These are phyloP conservation scores for Chimonanthus salicifolius DNA, from an alignment of 164 flowering plant genomes.

Conservation along the genomic window DNA sequence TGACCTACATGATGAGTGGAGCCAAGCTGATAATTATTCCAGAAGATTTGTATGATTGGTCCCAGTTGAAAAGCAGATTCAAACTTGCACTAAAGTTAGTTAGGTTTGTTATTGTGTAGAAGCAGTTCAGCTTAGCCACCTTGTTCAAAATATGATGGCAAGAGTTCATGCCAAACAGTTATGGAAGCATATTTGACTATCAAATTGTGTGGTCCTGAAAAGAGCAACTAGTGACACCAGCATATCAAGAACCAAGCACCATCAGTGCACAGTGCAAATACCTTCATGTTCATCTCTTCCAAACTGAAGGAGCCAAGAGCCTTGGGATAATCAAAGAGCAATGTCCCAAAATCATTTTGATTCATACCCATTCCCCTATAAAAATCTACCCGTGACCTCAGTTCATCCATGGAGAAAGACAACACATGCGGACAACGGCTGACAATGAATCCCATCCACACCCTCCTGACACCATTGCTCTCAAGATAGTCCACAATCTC, in stretches of 20 bases:
- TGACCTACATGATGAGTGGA: background rate
- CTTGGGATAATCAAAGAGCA: slow-evolving; percentile 84
- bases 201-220: background rate
- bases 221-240: too few species aligned
- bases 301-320: slow-evolving; percentile 63
- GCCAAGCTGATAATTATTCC: background rate
- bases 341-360: slow-evolving; percentile 82
- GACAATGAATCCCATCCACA: slow-evolving; percentile 84
- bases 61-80: background rate
- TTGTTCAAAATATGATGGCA: background rate
- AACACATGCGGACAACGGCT: slow-evolving; percentile 69
- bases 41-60: background rate
- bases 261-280: slow-evolving; percentile 16
- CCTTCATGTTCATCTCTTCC: slow-evolving; percentile 88
- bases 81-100: background rate
- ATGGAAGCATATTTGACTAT: background rate
- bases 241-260: background rate
- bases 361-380: slow-evolving; percentile 76
- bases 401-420: slow-evolving; percentile 55
- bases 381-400: slow-evolving; percentile 58
- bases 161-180: background rate
- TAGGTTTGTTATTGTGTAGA: background rate
- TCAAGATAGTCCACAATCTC: slow-evolving; percentile 62
- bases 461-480: slow-evolving; percentile 69
- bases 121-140: background rate